These are phyloP conservation scores for Piper betle DNA, from an alignment of 164 flowering plant species.

Conservation along the genomic window DNA sequence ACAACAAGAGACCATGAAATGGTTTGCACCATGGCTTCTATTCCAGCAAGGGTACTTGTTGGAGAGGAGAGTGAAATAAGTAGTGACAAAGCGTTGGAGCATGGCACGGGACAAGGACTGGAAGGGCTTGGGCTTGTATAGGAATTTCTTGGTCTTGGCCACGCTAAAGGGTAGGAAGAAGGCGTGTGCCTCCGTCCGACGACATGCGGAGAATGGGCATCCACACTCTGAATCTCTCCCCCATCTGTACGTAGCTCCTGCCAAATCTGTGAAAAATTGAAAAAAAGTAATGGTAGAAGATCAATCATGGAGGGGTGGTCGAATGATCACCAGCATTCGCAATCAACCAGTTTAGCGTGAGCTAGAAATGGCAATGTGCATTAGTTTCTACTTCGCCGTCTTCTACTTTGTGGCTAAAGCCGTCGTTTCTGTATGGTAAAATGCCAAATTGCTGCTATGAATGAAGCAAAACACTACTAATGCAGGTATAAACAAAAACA, in stretches of 20 bases:
- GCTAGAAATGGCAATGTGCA: constrained; percentile 19
- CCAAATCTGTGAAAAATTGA: background rate
- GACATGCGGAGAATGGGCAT: constrained; percentile 21
- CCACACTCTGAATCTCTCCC: constrained; percentile 49
- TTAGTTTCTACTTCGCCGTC: constrained; percentile 4
- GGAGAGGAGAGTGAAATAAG: constrained; percentile 1
- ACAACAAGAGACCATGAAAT: constrained; percentile 10
- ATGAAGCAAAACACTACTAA: too few species aligned
- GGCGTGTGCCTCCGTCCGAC: constrained; percentile 1
- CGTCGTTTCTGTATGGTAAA: too few species aligned
- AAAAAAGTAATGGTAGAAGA: background rate
- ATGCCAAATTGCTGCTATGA: too few species aligned
- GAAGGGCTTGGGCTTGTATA: constrained; percentile 1
- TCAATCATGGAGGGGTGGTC: background rate
- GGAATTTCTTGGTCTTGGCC: background rate
- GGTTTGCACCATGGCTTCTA: constrained; percentile 5
- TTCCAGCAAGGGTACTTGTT: constrained; percentile 5
- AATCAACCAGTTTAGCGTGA: constrained; percentile 1
- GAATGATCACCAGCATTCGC: background rate
- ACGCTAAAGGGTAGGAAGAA: constrained; percentile 2
- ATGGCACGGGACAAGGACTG: background rate
- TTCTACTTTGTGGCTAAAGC: background rate
- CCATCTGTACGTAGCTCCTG: constrained; percentile 77
- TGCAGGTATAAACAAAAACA: too few species aligned
- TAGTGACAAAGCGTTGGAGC: background rate